A percentile compares a stretch with the other conserved stretches of the same genome.
Evolutionary conservation across 352 stramenopile species (phyloP).

Genomic region (Pythium vanterpoolii): DNA sequence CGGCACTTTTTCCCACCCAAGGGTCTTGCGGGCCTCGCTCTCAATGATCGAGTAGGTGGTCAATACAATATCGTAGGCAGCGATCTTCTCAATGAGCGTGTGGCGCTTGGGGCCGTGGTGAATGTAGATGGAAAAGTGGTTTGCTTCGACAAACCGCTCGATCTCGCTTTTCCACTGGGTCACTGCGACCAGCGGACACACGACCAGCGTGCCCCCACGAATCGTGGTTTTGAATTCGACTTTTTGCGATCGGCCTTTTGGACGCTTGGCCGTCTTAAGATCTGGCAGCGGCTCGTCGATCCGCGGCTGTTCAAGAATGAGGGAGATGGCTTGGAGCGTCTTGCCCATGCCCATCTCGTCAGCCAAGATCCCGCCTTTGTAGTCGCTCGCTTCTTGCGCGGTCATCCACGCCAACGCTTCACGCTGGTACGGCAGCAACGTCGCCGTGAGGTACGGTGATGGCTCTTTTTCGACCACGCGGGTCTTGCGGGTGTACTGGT

Average conservation of each 20-base stretch:
- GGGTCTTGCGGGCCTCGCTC: conserved; percentile 84
- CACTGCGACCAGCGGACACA: conserved; percentile 96
- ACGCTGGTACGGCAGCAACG: conserved; percentile 98
- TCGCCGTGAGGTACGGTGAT: conserved; percentile 73
- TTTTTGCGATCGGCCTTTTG: conserved; percentile 21
- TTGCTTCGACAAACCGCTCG: conserved; percentile 90
- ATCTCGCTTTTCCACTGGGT: conserved; percentile 93
- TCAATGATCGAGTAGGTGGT: conserved; percentile 98
- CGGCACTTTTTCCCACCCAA: conserved; percentile 67
- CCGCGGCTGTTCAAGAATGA: conserved; percentile 90
- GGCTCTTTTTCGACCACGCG: conserved; percentile 68
- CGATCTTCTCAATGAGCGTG: conserved; percentile 70
- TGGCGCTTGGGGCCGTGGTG: conserved; percentile 94
- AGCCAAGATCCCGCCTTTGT: conserved; percentile 95
- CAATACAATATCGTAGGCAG: conserved; percentile 97
- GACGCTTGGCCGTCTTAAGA: conserved; percentile 4
- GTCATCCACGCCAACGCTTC: conserved; percentile 96
- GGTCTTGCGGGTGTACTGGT: conserved; percentile 70
- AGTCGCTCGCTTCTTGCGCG: conserved; percentile 87
- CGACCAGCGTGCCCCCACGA: conserved; percentile 91
- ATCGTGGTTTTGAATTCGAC: conserved; percentile 12
- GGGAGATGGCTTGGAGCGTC: conserved; percentile 96
- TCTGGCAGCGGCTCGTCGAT: background rate
- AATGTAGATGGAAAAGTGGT: conserved; percentile 92
- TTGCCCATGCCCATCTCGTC: conserved; percentile 99